Conservation (phyloP, 192 early-diverging fungal genomes). For the Coemansia sp. region DNA sequence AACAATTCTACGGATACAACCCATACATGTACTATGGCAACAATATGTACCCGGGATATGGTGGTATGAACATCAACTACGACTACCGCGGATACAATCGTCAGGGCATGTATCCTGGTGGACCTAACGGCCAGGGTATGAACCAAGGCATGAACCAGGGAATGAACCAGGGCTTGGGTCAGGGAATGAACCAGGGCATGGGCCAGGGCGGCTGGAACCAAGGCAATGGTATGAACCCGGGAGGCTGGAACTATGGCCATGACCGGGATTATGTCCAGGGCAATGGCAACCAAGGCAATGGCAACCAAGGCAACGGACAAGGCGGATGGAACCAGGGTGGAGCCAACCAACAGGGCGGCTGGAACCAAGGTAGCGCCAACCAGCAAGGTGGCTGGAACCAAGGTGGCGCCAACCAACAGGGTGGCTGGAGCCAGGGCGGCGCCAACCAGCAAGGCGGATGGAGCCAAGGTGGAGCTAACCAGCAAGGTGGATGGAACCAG, state of each 20-base stretch:
- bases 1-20: constrained; percentile 5
- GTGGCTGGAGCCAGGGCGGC: background rate
- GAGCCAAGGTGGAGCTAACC: background rate
- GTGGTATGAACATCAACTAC: background rate
- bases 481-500: background rate
- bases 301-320: background rate
- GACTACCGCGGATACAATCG: background rate
- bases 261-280: too few relatives aligned
- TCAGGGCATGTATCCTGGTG: too few relatives aligned
- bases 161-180: too few relatives aligned
- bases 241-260: too few relatives aligned
- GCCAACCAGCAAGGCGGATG: background rate
- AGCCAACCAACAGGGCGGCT: background rate
- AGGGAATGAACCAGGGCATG: too few relatives aligned
- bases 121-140: too few relatives aligned
- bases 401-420: background rate
- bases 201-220: too few relatives aligned
- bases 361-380: background rate
- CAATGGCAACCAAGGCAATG: too few relatives aligned
- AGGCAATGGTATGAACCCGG: too few relatives aligned
- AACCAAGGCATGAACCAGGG: too few relatives aligned
- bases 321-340: background rate
- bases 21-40: constrained; percentile 6
- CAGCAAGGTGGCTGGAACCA: background rate
- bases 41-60: background rate